These are phyloP conservation scores for Haplosporangium sp. DNA, from an alignment of 371 early-diverging fungal species.

Conservation along the genomic window DNA sequence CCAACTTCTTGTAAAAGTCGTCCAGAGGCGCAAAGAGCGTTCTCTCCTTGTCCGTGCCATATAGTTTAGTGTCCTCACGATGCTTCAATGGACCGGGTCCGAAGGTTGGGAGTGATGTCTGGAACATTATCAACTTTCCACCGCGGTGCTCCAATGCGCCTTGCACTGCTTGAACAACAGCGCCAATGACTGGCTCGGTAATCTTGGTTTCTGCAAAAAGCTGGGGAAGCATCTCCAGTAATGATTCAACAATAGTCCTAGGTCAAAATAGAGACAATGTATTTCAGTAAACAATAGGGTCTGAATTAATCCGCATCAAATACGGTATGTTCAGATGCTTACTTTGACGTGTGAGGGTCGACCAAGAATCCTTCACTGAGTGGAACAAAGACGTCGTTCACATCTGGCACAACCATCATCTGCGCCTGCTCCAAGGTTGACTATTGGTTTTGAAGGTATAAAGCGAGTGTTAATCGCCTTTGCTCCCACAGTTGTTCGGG, in stretches of 20 bases:
- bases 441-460: conserved; percentile 45
- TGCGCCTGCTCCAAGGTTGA: conserved; percentile 83
- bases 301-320: not conserved
- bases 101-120: conserved; percentile 82
- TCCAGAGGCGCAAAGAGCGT: conserved; percentile 88
- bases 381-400: conserved; percentile 94
- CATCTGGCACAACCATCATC: conserved; percentile 96
- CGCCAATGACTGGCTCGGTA: conserved; percentile 83
- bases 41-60: conserved; percentile 92
- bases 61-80: conserved; percentile 88
- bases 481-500: not conserved
- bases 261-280: not conserved
- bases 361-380: conserved; percentile 88
- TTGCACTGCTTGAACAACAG: conserved; percentile 83
- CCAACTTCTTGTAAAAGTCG: conserved; percentile 85
- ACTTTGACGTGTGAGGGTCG: conserved; percentile 77
- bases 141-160: conserved; percentile 83
- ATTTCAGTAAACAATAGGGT: not conserved
- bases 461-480: not conserved
- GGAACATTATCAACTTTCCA: conserved; percentile 88
- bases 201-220: conserved; percentile 83
- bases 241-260: conserved; percentile 76
- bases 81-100: conserved; percentile 89
- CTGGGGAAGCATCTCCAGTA: conserved; percentile 84
- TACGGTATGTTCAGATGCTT: not conserved